phyloP scores from a whole-genome alignment of 768 basidiomycete genomes.

The Cystobasidium ongulense region DNA sequence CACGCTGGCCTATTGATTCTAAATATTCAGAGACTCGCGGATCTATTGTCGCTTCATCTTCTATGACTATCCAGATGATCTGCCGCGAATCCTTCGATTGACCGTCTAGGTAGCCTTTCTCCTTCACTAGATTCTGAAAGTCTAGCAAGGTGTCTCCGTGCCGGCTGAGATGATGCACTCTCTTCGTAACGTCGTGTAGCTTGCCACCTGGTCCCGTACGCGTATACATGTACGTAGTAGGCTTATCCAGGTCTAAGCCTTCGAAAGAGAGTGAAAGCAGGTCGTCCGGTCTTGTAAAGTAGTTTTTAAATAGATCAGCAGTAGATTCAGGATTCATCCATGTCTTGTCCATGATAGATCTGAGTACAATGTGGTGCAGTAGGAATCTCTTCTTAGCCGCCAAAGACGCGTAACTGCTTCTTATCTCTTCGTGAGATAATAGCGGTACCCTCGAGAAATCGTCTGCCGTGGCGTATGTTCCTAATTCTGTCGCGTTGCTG shows the following conservation, averaged over 20 bases:
- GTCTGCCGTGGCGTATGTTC: not conserved
- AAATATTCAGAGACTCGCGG: not conserved
- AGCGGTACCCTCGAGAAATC: not conserved
- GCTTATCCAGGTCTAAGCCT: not conserved
- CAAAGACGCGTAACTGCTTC: not conserved
- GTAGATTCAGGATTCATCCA: not conserved
- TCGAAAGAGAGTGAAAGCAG: not conserved
- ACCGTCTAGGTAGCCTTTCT: conserved; percentile 1
- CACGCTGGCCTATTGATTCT: not conserved
- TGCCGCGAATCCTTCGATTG: not conserved
- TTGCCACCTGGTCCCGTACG: conserved; percentile 16
- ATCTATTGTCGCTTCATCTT: not conserved
- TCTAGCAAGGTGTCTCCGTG: not conserved
- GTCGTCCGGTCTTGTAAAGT: not conserved
- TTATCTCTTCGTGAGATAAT: not conserved
- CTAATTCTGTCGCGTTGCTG: not conserved
- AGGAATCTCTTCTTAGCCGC: not conserved
- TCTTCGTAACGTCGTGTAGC: not conserved
- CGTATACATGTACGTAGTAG: conserved; percentile 17
- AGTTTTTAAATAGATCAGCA: not conserved
- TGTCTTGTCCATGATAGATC: not conserved
- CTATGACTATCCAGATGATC: conserved; percentile 9
- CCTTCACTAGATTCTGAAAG: not conserved
- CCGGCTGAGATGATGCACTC: not conserved
- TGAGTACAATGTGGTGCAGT: not conserved